Percentiles rank a stretch among this genome's conserved stretches.
These are phyloP conservation scores for Passiflora organensis DNA, from an alignment of 345 rosid genomes.

Conservation along the genomic window DNA sequence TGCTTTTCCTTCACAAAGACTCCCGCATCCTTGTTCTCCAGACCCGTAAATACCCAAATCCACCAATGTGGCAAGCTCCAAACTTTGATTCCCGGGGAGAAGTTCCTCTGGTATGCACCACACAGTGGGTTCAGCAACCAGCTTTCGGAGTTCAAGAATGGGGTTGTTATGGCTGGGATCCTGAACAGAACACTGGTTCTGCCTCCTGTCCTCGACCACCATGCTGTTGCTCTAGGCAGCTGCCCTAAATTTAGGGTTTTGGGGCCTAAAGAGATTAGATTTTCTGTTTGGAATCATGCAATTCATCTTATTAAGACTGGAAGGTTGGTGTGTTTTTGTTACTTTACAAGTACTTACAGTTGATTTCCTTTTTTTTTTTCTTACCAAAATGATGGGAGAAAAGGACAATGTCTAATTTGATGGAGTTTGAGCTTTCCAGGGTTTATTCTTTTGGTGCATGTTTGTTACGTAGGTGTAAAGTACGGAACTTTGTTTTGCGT, in stretches of 20 bases:
- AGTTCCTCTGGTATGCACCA: conserved; percentile 70
- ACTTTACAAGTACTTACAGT: too few relatives aligned
- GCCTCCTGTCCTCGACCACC: conserved; percentile 89
- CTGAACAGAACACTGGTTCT: conserved; percentile 76
- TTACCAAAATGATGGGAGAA: neutral
- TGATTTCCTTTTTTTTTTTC: neutral
- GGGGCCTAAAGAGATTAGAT: conserved; percentile 45
- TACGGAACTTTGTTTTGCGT: too few relatives aligned
- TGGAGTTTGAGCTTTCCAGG: neutral
- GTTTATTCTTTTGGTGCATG: neutral
- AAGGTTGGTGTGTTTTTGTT: conserved; percentile 38
- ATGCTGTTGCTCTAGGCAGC: conserved; percentile 88
- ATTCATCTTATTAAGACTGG: conserved; percentile 52
- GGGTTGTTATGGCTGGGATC: conserved; percentile 57
- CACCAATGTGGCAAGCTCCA: conserved; percentile 21
- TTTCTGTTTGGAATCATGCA: conserved; percentile 65
- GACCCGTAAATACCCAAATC: conserved; percentile 27
- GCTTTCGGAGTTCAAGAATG: conserved; percentile 85
- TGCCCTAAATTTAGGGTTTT: conserved; percentile 93
- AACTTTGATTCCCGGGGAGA: conserved; percentile 25
- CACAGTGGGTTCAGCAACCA: conserved; percentile 98
- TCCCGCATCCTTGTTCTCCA: conserved; percentile 38
- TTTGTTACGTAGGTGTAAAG: too few relatives aligned
- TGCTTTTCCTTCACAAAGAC: conserved; percentile 34
- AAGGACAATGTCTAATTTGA: neutral